Conservation (phyloP, 1,284 basidiomycete species). For the Austroboletus novae-zelandiae region DNA sequence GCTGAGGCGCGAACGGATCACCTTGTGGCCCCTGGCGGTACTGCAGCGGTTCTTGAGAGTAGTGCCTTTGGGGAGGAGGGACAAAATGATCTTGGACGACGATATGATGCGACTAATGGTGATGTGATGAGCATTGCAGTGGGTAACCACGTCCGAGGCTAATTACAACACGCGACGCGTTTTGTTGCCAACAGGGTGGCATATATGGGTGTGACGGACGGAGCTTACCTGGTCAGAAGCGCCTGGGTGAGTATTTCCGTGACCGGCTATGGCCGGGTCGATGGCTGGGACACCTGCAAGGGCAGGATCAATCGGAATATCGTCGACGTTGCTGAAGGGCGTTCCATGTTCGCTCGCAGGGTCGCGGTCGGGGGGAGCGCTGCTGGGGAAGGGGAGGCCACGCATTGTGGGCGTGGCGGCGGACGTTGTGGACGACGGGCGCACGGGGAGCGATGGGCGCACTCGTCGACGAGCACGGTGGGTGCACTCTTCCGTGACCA, state of each 20-base stretch:
- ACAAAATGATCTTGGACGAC: slow-evolving; percentile 13
- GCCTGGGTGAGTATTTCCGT: slow-evolving; percentile 13
- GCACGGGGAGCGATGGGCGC: slow-evolving; percentile 10
- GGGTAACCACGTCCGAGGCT: slow-evolving; percentile 10
- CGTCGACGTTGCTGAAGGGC: slow-evolving; percentile 51
- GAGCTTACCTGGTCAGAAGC: slow-evolving; percentile 31
- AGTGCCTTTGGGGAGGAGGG: slow-evolving; percentile 27
- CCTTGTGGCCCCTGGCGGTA: slow-evolving; percentile 75
- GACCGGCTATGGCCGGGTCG: slow-evolving; percentile 49
- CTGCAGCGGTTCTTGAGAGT: slow-evolving; percentile 38
- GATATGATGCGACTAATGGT: slow-evolving; percentile 18
- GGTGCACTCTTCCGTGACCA: slow-evolving; percentile 29
- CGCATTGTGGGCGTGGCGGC: slow-evolving; percentile 42
- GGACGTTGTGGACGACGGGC: slow-evolving; percentile 13
- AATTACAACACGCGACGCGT: slow-evolving; percentile 54
- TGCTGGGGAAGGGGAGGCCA: slow-evolving; percentile 56
- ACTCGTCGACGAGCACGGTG: slow-evolving; percentile 33
- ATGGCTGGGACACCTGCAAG: slow-evolving; percentile 46
- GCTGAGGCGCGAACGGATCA: slow-evolving; percentile 73
- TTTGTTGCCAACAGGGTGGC: slow-evolving; percentile 17
- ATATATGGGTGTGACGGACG: slow-evolving; percentile 15
- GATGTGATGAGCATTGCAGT: slow-evolving; percentile 21
- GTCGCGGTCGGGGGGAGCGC: slow-evolving; percentile 47
- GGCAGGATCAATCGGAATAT: slow-evolving; percentile 74
- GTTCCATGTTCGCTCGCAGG: slow-evolving; percentile 55